Base-by-base conservation (phyloP, 768 basidiomycete genomes). In the Leccinum barrowsii region DNA sequence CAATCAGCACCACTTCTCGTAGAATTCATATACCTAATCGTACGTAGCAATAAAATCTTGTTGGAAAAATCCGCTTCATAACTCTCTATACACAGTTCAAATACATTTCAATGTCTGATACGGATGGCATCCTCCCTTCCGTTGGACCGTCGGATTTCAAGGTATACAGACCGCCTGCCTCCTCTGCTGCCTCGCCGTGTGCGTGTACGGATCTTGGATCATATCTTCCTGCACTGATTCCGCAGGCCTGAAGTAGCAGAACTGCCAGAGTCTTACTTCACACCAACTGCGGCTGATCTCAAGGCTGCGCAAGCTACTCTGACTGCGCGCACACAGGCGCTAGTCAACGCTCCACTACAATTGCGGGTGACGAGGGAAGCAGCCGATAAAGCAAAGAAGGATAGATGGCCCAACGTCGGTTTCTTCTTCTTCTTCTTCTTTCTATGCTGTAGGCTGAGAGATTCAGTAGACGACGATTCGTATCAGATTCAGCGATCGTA, bases 401-500 rank as follows among this genome's bases (percentile, higher is more conserved):
- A 85, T 52, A 80, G 84, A 65, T 94, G 87, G 85, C 92, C 92
- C 8, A 82, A 79, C 57, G 91, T 92, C 60, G 62, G 65, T 59
- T 13, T 42, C 34, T 1, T 37, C 52, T 8, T 35, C 15, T 1
- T 37, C 15, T 0, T 37, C 51, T 7, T 37, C 13, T 17, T 24
- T 48, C 15, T 21, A 19, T 42, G 10, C n/a, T 17, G 4, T 56
- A n/a, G 51, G 30, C 63, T 66, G 48, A 75, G 46, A 75, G 47
- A 30, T 50, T 34, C 52, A 42, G 13, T 63, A 94, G 91, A 92
- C 91, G 2, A 89, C 80, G 3, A 89, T 96, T 63, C 84, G 94
- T 19, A 73, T 96, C 63, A 83, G 82, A 65, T 96, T 95, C 73
- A 76, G 85, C 21, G 91, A 95, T 72, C 82, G 88, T 50, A 90